Conservation (phyloP, 768 basidiomycete species). For the Lepiota venenata region DNA sequence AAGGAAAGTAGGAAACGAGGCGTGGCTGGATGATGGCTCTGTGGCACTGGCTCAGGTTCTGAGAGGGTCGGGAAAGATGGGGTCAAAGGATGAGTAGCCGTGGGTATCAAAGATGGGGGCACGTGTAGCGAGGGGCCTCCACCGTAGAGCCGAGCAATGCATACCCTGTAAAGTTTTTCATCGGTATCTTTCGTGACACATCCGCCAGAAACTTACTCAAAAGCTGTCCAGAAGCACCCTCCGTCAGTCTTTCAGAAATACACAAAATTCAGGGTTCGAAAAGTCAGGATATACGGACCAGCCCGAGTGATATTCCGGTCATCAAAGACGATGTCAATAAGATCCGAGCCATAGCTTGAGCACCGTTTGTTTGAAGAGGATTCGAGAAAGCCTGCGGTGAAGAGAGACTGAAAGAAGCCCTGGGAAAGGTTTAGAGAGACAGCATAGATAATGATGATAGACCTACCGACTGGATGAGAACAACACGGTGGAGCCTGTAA, state of each 20-base stretch:
- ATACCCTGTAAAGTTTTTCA: slow-evolving; percentile 54
- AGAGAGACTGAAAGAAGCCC: slow-evolving; percentile 89
- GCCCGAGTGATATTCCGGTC: slow-evolving; percentile 88
- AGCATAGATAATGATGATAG: background rate
- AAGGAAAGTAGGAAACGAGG: slow-evolving; percentile 84
- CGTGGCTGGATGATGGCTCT: slow-evolving; percentile 66
- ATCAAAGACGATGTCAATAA: slow-evolving; percentile 72
- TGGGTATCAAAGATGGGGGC: slow-evolving; percentile 61
- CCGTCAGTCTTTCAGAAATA: background rate
- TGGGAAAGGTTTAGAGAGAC: slow-evolving; percentile 24
- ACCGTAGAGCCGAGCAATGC: slow-evolving; percentile 84
- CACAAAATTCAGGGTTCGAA: background rate
- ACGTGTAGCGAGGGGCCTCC: slow-evolving; percentile 76
- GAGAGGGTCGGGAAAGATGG: slow-evolving; percentile 47
- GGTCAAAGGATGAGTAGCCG: slow-evolving; percentile 66
- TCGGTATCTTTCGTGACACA: background rate
- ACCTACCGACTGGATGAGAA: slow-evolving; percentile 81
- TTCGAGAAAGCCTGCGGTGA: slow-evolving; percentile 77
- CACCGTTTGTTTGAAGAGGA: slow-evolving; percentile 34
- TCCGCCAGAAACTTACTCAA: slow-evolving; percentile 63
- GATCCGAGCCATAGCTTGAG: slow-evolving; percentile 34
- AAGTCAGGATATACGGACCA: slow-evolving; percentile 42
- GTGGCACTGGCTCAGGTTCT: slow-evolving; percentile 33
- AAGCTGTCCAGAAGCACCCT: slow-evolving; percentile 44
- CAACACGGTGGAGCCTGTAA: slow-evolving; percentile 80